A percentile compares a stretch with the other conserved stretches of the same genome.
Evolutionary conservation across 192 early-diverging fungal genomes (phyloP).

Genomic region (Diversispora eburnea): DNA sequence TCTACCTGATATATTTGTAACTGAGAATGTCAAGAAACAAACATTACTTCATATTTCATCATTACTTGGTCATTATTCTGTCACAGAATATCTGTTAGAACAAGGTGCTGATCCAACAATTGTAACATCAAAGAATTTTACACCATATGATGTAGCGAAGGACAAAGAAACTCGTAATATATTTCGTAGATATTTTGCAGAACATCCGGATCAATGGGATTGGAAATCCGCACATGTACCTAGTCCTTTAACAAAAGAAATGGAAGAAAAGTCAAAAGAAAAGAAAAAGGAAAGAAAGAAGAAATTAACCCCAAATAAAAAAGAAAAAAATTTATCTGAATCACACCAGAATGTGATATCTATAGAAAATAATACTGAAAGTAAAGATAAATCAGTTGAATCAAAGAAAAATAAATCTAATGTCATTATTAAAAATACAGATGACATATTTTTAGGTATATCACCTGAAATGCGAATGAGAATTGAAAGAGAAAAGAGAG

Average conservation of each 20-base stretch:
- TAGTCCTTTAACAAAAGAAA: constrained; percentile 66
- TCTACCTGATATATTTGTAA: constrained; percentile 28
- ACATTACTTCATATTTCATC: constrained; percentile 80
- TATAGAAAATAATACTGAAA: constrained; percentile 29
- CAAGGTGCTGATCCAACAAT: constrained; percentile 75
- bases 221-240: constrained; percentile 64
- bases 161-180: constrained; percentile 68
- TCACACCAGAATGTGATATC: constrained; percentile 32
- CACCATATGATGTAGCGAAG: constrained; percentile 69
- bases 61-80: constrained; percentile 47
- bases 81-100: constrained; percentile 63
- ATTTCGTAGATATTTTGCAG: constrained; percentile 67
- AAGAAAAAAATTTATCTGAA: constrained; percentile 27
- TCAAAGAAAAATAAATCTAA: constrained; percentile 21
- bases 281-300: constrained; percentile 59
- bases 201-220: constrained; percentile 61
- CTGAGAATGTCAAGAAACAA: constrained; percentile 44
- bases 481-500: constrained; percentile 77
- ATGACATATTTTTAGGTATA: constrained; percentile 34
- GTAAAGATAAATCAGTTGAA: constrained; percentile 20
- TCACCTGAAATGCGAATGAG: constrained; percentile 65
- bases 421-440: constrained; percentile 29
- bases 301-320: constrained; percentile 44
- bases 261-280: constrained; percentile 63
- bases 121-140: constrained; percentile 33